Evolutionary conservation across 2,329 filamentous ascomycete genomes (phyloP).

Genomic region (Rugonectria rugulosa): DNA sequence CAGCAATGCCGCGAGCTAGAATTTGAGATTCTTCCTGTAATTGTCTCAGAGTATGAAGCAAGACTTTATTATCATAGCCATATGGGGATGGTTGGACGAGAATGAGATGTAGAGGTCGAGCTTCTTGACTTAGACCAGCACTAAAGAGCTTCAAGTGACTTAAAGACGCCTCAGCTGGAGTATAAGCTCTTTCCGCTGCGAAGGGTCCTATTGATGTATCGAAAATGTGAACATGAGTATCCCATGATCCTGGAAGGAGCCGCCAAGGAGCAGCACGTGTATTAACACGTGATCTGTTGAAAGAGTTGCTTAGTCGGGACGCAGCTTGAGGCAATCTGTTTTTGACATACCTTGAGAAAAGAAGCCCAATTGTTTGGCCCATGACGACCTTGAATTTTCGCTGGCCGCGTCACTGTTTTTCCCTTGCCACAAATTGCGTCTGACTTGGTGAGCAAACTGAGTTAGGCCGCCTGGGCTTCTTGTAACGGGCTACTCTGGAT

Average conservation of each 20-base stretch:
- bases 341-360: background rate
- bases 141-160: conserved; percentile 2
- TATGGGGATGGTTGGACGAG: conserved; percentile 9
- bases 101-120: background rate
- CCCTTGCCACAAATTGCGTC: background rate
- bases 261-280: background rate
- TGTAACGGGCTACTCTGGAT: background rate
- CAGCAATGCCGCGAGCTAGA: conserved; percentile 4
- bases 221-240: conserved; percentile 10
- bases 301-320: background rate
- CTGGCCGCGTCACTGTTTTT: background rate
- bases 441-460: background rate
- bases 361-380: background rate
- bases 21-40: background rate
- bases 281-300: conserved; percentile 1
- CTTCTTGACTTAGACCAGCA: background rate
- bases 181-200: background rate
- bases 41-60: conserved; percentile 3
- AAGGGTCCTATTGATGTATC: background rate
- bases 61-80: background rate
- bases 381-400: background rate
- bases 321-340: background rate
- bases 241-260: background rate
- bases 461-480: background rate
- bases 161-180: background rate